Conservation (phyloP, 352 stramenopile species). For the Pythium guiyangense region DNA sequence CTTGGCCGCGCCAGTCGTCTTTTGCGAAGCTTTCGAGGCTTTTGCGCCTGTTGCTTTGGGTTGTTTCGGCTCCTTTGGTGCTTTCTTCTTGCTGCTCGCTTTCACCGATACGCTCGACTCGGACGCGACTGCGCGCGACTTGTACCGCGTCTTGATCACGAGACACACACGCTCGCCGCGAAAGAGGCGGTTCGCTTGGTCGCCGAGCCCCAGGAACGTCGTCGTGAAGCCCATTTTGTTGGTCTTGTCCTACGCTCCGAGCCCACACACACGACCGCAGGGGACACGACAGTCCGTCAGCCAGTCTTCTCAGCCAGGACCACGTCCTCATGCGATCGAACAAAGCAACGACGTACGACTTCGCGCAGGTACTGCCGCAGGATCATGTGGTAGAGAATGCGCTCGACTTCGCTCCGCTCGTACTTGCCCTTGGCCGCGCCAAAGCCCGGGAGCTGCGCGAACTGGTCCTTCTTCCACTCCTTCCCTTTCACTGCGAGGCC, state of each 20-base stretch:
- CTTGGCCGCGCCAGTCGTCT: not conserved
- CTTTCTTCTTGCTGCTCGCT: constrained; percentile 20
- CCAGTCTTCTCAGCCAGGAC: not conserved
- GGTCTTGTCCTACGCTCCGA: constrained; percentile 48
- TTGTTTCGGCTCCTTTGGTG: constrained; percentile 23
- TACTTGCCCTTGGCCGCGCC: constrained; percentile 71
- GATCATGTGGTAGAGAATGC: constrained; percentile 87
- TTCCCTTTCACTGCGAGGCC: constrained; percentile 59
- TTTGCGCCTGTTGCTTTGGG: constrained; percentile 2
- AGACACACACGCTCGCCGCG: constrained; percentile 71
- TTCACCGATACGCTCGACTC: constrained; percentile 17
- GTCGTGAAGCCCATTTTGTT: constrained; percentile 83
- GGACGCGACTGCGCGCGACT: constrained; percentile 21
- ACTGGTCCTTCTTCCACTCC: constrained; percentile 66
- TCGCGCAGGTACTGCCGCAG: constrained; percentile 79
- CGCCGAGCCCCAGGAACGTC: constrained; percentile 65
- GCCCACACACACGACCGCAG: not conserved
- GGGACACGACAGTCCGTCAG: no score
- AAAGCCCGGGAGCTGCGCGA: constrained; percentile 52
- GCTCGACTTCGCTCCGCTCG: constrained; percentile 72
- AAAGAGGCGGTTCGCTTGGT: constrained; percentile 43
- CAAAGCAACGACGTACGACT: constrained; percentile 28
- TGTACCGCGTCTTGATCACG: constrained; percentile 73
- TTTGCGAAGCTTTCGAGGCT: constrained; percentile 20
- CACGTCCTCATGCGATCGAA: not conserved